These are phyloP conservation scores for Paramecium octaurelia DNA, from an alignment of 73 alveolate species.

Conservation along the genomic window DNA sequence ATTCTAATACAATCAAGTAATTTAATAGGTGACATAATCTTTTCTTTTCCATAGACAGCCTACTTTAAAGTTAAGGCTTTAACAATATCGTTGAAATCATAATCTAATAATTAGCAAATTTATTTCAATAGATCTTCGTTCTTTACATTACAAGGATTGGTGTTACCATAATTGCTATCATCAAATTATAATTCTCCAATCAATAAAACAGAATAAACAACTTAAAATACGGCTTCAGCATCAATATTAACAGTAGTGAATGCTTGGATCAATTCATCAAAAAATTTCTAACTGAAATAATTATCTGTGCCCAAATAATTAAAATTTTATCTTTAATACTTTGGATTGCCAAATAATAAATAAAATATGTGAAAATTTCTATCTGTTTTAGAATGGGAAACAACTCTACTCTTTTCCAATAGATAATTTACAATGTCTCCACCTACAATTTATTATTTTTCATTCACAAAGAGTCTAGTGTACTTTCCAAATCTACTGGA, in stretches of 20 bases:
- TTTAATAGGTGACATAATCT: constrained; percentile 57
- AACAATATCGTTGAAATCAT: constrained; percentile 48
- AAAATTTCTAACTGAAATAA: not conserved
- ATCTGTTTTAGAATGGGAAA: constrained; percentile 77
- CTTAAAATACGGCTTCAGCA: constrained; percentile 60
- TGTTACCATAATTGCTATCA: constrained; percentile 73
- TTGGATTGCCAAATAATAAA: constrained; percentile 61
- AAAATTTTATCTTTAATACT: not conserved
- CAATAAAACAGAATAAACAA: constrained; percentile 67
- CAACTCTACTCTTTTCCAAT: constrained; percentile 95
- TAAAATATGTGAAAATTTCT: constrained; percentile 96
- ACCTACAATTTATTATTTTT: constrained; percentile 84
- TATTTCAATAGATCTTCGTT: constrained; percentile 70
- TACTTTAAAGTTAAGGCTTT: constrained; percentile 56
- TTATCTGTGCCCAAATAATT: not conserved
- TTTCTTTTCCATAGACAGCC: constrained; percentile 59
- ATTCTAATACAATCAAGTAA: constrained; percentile 61
- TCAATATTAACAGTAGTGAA: constrained; percentile 18
- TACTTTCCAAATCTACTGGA: constrained; percentile 98
- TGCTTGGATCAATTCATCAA: not conserved
- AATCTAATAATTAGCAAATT: constrained; percentile 75
- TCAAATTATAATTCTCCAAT: constrained; percentile 88
- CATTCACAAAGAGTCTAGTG: constrained; percentile 83
- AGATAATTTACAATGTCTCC: constrained; percentile 91
- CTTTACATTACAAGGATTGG: constrained; percentile 70